These are phyloP conservation scores for Microthlaspi erraticum DNA, from an alignment of 345 rosid genomes.

Conservation along the genomic window DNA sequence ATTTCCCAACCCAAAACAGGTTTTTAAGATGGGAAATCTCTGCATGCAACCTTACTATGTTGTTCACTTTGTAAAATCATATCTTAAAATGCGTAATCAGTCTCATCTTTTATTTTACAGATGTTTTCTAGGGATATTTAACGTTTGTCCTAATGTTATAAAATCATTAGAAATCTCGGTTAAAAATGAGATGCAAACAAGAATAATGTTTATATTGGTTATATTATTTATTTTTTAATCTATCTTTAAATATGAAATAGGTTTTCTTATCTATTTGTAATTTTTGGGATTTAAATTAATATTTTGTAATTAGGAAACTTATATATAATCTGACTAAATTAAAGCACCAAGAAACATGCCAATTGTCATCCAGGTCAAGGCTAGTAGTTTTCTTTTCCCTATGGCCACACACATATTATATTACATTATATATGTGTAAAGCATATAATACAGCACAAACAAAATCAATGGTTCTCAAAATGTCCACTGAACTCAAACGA, in stretches of 20 bases:
- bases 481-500: conserved; percentile 31
- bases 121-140: too few relatives aligned
- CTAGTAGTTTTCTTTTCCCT: conserved; percentile 37
- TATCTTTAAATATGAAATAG: too few relatives aligned
- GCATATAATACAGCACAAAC: conserved; percentile 39
- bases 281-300: neutral
- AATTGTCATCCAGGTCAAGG: conserved; percentile 43
- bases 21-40: neutral
- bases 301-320: neutral
- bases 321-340: conserved; percentile 2
- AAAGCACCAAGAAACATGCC: conserved; percentile 40
- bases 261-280: neutral
- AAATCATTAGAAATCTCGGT: too few relatives aligned
- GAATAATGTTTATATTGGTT: too few relatives aligned
- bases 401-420: conserved; percentile 30
- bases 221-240: too few relatives aligned
- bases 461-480: conserved; percentile 27
- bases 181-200: too few relatives aligned
- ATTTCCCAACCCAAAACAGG: conserved; percentile 22
- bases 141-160: too few relatives aligned
- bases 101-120: too few relatives aligned
- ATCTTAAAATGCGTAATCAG: conserved; percentile 7
- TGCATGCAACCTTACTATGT: conserved; percentile 11
- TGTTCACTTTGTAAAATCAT: neutral
- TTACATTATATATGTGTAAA: conserved; percentile 37